phyloP scores from a whole-genome alignment of 2,329 filamentous ascomycete species.

The Trichoderma oligosporum region DNA sequence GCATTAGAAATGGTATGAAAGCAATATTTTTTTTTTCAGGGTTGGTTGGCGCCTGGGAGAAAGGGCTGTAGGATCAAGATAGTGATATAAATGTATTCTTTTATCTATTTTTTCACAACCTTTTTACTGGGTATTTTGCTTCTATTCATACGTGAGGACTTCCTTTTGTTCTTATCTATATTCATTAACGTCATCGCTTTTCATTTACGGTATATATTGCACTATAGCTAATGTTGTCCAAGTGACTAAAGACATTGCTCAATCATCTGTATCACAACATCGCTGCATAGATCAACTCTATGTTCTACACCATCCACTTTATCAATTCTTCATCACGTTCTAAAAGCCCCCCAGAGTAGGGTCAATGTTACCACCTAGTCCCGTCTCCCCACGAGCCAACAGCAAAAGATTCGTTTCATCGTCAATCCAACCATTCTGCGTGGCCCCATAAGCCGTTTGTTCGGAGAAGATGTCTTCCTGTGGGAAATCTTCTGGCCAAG shows the following conservation, averaged over 20 bases:
- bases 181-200: not conserved
- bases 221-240: no score
- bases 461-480: conserved; percentile 37
- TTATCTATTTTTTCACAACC: not conserved
- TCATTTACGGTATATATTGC: no score
- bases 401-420: conserved; percentile 44
- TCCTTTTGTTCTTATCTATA: no score
- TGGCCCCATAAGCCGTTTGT: conserved; percentile 31
- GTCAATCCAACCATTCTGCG: conserved; percentile 42
- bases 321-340: not conserved
- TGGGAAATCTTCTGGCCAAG: conserved; percentile 26
- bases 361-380: conserved; percentile 31
- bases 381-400: conserved; percentile 31
- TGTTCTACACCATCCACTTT: no score
- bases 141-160: no score
- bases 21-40: not conserved
- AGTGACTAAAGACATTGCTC: no score
- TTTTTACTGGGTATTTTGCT: no score
- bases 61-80: not conserved
- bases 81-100: not conserved
- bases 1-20: not conserved
- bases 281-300: not conserved
- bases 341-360: conserved; percentile 28
- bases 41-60: not conserved
- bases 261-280: not conserved